These are phyloP conservation scores for Hypomontagnella submonticulosa DNA, from an alignment of 495 filamentous ascomycete genomes.

Conservation along the genomic window DNA sequence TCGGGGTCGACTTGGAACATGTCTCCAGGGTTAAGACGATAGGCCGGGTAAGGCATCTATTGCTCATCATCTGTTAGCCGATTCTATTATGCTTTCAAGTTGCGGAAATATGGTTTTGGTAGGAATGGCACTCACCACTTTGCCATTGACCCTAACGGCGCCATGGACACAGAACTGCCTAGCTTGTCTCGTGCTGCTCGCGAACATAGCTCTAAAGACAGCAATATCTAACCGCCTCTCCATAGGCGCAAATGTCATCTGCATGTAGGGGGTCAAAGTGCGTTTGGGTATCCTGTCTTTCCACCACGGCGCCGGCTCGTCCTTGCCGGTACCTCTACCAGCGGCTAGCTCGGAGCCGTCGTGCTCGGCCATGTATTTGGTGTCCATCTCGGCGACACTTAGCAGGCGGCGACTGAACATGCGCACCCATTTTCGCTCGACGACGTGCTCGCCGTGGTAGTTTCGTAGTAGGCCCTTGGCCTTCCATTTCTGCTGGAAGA, in stretches of 20 bases:
- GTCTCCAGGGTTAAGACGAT: conserved; percentile 96
- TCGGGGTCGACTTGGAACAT: conserved; percentile 96
- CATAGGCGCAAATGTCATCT: conserved; percentile 91
- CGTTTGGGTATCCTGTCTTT: background rate
- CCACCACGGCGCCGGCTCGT: conserved; percentile 37
- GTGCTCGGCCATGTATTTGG: conserved; percentile 73
- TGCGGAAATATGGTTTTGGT: too few relatives aligned
- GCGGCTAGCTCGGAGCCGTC: conserved; percentile 84
- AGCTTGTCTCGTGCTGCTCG: conserved; percentile 92
- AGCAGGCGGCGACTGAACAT: conserved; percentile 85
- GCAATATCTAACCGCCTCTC: conserved; percentile 92
- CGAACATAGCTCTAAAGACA: conserved; percentile 91
- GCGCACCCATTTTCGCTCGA: conserved; percentile 87
- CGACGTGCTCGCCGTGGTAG: conserved; percentile 95
- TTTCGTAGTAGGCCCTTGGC: conserved; percentile 83
- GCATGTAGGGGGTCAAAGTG: conserved; percentile 78
- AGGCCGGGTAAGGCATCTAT: conserved; percentile 91
- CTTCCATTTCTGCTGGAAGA: conserved; percentile 98
- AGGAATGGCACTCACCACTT: conserved; percentile 72
- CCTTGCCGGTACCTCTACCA: conserved; percentile 81
- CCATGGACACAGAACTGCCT: conserved; percentile 95
- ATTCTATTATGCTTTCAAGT: conserved; percentile 1
- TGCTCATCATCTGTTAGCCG: conserved; percentile 10
- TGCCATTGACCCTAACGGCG: conserved; percentile 92
- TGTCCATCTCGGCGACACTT: conserved; percentile 86